phyloP scores from a whole-genome alignment of 2,329 filamentous ascomycete genomes.

The Lecanosticta acicola region DNA sequence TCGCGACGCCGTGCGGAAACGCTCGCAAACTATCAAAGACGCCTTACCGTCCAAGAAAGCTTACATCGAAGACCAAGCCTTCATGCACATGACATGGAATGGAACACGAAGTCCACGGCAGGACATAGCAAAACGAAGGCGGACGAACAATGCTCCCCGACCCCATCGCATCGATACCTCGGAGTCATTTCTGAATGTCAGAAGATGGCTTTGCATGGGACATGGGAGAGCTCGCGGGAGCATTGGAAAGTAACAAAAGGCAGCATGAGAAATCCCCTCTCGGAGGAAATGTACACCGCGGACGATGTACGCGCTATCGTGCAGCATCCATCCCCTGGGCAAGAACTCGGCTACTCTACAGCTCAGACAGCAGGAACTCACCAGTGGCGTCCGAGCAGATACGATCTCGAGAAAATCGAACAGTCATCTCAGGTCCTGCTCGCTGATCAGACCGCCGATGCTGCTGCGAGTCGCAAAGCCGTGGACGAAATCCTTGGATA shows the following conservation, averaged over 20 bases:
- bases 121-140: constrained; percentile 7
- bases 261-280: constrained; percentile 8
- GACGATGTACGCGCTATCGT: constrained; percentile 5
- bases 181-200: constrained; percentile 2
- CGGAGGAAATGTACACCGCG: constrained; percentile 7
- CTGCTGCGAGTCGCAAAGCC: constrained; percentile 4
- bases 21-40: constrained; percentile 5
- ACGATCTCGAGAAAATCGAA: constrained; percentile 5
- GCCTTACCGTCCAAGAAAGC: neutral
- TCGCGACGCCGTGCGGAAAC: constrained; percentile 1
- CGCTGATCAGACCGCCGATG: constrained; percentile 5
- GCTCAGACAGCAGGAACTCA: constrained; percentile 5
- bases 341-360: constrained; percentile 2
- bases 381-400: constrained; percentile 3
- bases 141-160: constrained; percentile 4
- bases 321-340: constrained; percentile 1
- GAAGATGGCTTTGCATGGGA: constrained; percentile 11
- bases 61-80: neutral
- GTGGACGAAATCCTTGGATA: constrained; percentile 4
- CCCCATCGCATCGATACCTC: constrained; percentile 1
- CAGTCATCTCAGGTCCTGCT: constrained; percentile 5
- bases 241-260: constrained; percentile 6
- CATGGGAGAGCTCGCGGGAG: constrained; percentile 7
- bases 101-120: constrained; percentile 7
- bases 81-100: constrained; percentile 11